Percentiles rank a stretch among this genome's conserved stretches.
phyloP scores from a whole-genome alignment of 192 early-diverging fungal species.

The Spizellomyces punctatus region DNA sequence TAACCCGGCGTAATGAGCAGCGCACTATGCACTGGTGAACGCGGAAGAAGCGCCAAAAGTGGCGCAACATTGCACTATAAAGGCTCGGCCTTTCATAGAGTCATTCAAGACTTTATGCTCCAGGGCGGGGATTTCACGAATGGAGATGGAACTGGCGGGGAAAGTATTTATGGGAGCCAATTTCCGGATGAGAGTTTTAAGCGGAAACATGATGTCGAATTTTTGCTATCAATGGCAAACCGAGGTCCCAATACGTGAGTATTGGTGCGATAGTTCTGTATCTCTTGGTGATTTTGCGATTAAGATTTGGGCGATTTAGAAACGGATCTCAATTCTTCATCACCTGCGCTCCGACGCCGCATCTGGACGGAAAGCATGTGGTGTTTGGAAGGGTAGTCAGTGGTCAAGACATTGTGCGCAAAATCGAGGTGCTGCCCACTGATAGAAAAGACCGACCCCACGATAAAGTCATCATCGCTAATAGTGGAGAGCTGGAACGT shows the following conservation, averaged over 20 bases:
- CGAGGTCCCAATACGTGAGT: conserved; percentile 62
- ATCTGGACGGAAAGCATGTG: conserved; percentile 79
- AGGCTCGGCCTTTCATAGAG: conserved; percentile 64
- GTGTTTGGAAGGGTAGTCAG: conserved; percentile 76
- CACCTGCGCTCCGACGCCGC: conserved; percentile 62
- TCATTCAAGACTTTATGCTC: conserved; percentile 93
- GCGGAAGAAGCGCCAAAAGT: conserved; percentile 62
- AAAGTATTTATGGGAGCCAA: conserved; percentile 82
- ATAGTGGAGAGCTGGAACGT: conserved; percentile 84
- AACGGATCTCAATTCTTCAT: conserved; percentile 93
- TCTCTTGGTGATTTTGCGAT: not conserved
- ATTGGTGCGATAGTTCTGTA: conserved; percentile 1
- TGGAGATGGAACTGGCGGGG: conserved; percentile 61
- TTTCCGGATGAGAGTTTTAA: conserved; percentile 69
- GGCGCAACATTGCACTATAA: conserved; percentile 80
- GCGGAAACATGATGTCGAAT: conserved; percentile 47
- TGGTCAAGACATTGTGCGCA: conserved; percentile 74
- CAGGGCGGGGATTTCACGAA: conserved; percentile 78
- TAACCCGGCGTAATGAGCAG: conserved; percentile 24
- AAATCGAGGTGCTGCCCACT: conserved; percentile 76
- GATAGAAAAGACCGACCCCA: conserved; percentile 83
- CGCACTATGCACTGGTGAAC: conserved; percentile 87
- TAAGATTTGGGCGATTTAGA: not conserved
- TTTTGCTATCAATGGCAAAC: conserved; percentile 86
- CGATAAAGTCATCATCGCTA: conserved; percentile 73